A percentile compares a stretch with the other conserved stretches of the same genome.
phyloP scores from a whole-genome alignment of 2,329 filamentous ascomycete species.

The Xylariaceae sp. region DNA sequence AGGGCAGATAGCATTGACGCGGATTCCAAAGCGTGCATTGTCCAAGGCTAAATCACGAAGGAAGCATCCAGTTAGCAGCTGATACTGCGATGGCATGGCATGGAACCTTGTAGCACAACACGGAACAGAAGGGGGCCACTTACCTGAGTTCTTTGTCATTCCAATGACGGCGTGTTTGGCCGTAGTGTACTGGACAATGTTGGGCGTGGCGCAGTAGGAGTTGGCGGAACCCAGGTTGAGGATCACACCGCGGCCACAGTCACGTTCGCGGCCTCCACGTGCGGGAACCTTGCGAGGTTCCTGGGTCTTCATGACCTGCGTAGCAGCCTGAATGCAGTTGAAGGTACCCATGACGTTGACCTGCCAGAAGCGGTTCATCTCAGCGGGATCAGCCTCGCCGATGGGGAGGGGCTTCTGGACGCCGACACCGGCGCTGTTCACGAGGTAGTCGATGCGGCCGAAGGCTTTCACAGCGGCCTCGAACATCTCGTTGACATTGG shows the following conservation, averaged over 20 bases:
- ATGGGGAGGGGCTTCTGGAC: slow-evolving; percentile 5
- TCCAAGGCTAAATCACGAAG: background rate
- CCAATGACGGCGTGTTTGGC: slow-evolving; percentile 13
- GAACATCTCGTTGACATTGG: slow-evolving; percentile 13
- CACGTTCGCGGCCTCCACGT: background rate
- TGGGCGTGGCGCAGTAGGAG: slow-evolving; percentile 10
- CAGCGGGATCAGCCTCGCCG: background rate
- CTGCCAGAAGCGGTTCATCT: slow-evolving; percentile 13
- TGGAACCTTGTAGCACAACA: background rate
- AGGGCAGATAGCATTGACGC: slow-evolving; percentile 8
- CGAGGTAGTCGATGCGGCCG: slow-evolving; percentile 21
- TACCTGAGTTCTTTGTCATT: slow-evolving; percentile 12
- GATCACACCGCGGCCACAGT: slow-evolving; percentile 10
- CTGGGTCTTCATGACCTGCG: slow-evolving; percentile 11
- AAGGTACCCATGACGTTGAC: slow-evolving; percentile 14
- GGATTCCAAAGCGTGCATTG: slow-evolving; percentile 2
- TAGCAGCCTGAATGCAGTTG: slow-evolving; percentile 5
- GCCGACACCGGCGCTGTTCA: slow-evolving; percentile 19
- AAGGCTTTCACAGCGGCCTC: slow-evolving; percentile 10
- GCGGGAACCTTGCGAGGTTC: background rate
- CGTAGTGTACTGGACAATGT: slow-evolving; percentile 11
- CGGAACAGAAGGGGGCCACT: background rate
- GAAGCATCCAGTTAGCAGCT: background rate
- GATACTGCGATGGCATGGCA: background rate
- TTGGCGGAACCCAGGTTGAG: slow-evolving; percentile 11